These are phyloP conservation scores for Pseudonectria buxi DNA, from an alignment of 2,329 filamentous ascomycete species.

Conservation along the genomic window DNA sequence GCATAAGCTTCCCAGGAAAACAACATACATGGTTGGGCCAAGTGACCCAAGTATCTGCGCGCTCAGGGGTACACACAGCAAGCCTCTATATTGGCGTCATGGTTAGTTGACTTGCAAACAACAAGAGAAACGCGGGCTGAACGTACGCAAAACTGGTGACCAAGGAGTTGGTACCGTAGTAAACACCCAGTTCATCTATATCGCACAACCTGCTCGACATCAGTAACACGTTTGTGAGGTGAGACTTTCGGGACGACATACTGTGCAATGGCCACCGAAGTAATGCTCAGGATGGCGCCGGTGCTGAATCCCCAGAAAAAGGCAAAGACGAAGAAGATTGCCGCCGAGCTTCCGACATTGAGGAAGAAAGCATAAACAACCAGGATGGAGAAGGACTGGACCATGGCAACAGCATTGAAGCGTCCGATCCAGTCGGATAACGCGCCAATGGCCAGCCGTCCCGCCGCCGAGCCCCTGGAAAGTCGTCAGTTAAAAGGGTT, in stretches of 20 bases:
- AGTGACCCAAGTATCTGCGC: conserved; percentile 1
- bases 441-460: conserved; percentile 1
- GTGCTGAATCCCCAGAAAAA: conserved; percentile 3
- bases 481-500: neutral
- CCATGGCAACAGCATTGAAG: conserved; percentile 6
- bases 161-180: conserved; percentile 3
- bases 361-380: conserved; percentile 4
- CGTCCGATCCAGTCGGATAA: conserved; percentile 4
- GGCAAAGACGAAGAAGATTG: conserved; percentile 4
- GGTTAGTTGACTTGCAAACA: neutral
- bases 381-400: neutral
- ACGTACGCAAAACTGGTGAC: conserved; percentile 6
- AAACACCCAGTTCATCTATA: conserved; percentile 3
- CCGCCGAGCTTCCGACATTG: conserved; percentile 1
- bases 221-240: neutral
- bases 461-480: conserved; percentile 2
- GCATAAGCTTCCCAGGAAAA: conserved; percentile 1
- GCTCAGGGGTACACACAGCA: neutral
- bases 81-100: neutral
- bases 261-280: conserved; percentile 4
- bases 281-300: conserved; percentile 4
- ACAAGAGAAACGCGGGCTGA: neutral
- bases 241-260: neutral
- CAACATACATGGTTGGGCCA: neutral
- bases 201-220: conserved; percentile 1